These are phyloP conservation scores for Apiospora saccharicola DNA, from an alignment of 2,329 filamentous ascomycete species.

Conservation along the genomic window DNA sequence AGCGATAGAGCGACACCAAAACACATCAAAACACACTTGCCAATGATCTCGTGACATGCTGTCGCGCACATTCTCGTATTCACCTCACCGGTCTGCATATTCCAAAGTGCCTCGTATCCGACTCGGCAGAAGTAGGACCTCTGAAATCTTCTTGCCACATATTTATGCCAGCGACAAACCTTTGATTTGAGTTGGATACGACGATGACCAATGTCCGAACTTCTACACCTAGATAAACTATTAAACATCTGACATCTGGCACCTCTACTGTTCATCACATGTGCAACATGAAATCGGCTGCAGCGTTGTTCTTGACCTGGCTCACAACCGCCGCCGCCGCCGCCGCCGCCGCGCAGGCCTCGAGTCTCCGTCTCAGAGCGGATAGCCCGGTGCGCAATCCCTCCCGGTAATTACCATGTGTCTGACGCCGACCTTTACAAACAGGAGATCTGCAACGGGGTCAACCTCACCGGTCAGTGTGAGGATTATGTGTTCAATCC, in stretches of 20 bases:
- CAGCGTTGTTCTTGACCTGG: not conserved
- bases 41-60: not conserved
- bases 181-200: not conserved
- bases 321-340: not conserved
- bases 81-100: not conserved
- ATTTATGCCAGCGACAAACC: not conserved
- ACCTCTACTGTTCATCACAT: not conserved
- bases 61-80: constrained; percentile 7
- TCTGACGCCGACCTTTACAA: not conserved
- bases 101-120: not conserved
- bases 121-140: not conserved
- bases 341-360: no score
- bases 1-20: not conserved
- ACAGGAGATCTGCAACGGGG: not conserved
- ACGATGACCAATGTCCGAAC: not conserved
- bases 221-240: no score
- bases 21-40: not conserved
- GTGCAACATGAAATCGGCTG: not conserved
- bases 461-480: not conserved
- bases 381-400: not conserved
- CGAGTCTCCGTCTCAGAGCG: not conserved
- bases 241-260: no score
- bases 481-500: not conserved
- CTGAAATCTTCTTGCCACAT: not conserved
- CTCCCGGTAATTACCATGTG: not conserved